Percentiles rank a stretch among this genome's conserved stretches.
Conservation (phyloP, 306 rosid genomes). For the Acacia crassicarpa region DNA sequence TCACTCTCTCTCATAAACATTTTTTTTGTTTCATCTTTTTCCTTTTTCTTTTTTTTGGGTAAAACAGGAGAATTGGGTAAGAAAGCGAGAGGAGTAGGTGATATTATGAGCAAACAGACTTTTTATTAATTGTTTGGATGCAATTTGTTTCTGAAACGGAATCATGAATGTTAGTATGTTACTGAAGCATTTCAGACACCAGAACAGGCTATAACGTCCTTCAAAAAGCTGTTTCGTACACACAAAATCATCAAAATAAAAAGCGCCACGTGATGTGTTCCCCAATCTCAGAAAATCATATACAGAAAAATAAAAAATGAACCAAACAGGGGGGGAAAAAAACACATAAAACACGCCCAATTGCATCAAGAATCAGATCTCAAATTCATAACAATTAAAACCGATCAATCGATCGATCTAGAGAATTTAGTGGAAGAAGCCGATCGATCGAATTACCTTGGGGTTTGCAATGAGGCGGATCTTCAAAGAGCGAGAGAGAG, state of each 20-base stretch:
- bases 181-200: constrained; percentile 3
- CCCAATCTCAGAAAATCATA: background rate
- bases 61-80: constrained; percentile 1
- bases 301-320: background rate
- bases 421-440: background rate
- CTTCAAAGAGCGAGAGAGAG: constrained; percentile 84
- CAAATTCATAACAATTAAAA: background rate
- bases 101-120: constrained; percentile 1
- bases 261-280: constrained; percentile 27
- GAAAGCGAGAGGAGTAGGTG: background rate
- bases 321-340: background rate
- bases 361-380: constrained; percentile 29
- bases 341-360: background rate
- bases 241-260: constrained; percentile 28
- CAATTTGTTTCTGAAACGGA: constrained; percentile 28
- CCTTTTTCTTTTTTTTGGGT: background rate
- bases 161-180: constrained; percentile 18
- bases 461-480: constrained; percentile 81
- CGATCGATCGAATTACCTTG: constrained; percentile 37
- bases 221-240: constrained; percentile 31
- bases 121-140: background rate
- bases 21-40: background rate
- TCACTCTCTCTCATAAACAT: background rate
- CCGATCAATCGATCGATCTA: too few relatives aligned
- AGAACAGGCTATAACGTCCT: constrained; percentile 4